Evolutionary conservation across 2,329 filamentous ascomycete genomes (phyloP).

Genomic region (Ceratocystis alfenasii): DNA sequence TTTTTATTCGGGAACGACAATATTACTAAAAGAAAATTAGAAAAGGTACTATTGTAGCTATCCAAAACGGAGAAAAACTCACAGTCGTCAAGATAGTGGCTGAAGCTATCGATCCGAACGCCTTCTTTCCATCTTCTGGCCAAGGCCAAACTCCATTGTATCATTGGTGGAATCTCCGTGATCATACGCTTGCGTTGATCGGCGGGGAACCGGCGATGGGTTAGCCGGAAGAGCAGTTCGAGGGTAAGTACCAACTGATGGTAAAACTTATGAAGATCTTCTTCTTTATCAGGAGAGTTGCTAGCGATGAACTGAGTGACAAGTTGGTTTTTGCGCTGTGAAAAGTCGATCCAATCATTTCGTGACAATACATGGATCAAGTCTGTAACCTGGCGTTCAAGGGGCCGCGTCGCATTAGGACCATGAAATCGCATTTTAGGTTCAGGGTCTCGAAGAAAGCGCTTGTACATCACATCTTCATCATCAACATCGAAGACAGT

Average conservation of each 20-base stretch:
- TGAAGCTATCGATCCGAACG: constrained; percentile 52
- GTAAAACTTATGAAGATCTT: constrained; percentile 55
- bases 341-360: constrained; percentile 64
- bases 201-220: constrained; percentile 48
- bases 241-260: constrained; percentile 64
- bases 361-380: constrained; percentile 57
- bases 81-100: constrained; percentile 28
- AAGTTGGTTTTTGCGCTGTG: constrained; percentile 56
- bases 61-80: not conserved
- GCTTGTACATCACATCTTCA: constrained; percentile 47
- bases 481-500: constrained; percentile 38
- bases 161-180: constrained; percentile 52
- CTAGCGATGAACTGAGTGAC: constrained; percentile 62
- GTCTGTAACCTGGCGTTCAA: constrained; percentile 62
- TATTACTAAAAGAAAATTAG: constrained; percentile 34
- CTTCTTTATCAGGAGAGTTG: constrained; percentile 41
- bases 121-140: constrained; percentile 61
- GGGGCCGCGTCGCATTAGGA: constrained; percentile 46
- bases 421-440: constrained; percentile 34
- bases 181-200: constrained; percentile 54
- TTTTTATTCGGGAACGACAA: constrained; percentile 54
- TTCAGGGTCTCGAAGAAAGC: constrained; percentile 56
- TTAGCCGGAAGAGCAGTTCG: constrained; percentile 59
- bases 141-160: constrained; percentile 62
- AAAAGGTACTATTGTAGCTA: too few relatives aligned